Evolutionary conservation across 2,329 filamentous ascomycete genomes (phyloP), one percentile per base, ranked within the genome.

Genomic region (Neofusicoccum umdonicola): DNA sequence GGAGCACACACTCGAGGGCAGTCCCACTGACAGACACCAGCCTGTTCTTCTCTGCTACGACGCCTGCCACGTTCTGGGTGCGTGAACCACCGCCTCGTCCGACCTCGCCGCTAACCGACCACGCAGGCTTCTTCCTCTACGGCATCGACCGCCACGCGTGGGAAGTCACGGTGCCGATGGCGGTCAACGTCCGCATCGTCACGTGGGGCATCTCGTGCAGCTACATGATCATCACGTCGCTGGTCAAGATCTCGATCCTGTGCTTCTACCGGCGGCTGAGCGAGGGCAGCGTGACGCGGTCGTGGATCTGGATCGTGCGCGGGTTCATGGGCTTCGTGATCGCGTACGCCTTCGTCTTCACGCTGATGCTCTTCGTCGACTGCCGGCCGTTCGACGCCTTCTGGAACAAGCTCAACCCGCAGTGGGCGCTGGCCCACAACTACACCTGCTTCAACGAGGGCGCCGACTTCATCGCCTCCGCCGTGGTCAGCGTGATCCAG

Each of bases 211-310:
- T 62, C 17, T 35, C 58, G n/a, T 3, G 34, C 4, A 7, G 27
- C 41, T 76, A 75, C 60, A 73, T 72, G 56, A 17, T 69, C 4
- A 68, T 67, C 3, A 69, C 72, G 0, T 71, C 73, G 1, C 61
- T 75, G 3, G 69, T 74, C 62, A 76, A 76, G 51, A 70, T 76
- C 27, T 75, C 73, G 8, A 75, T 76, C 15, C 68, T 76, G 3
- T 66, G 74, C 69, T 81, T 82, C 69, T 82, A 82, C 66, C 75
- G 76, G 4, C 74, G 80, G 2, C 72, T 82, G 11, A 74, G 77
- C 11, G 67, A 66, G 1, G 75, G 74, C 50, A 71, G 73, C 1
- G 72, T 78, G 34, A 75, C 74, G 0, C 73, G 72, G 15, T 73
- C 80, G 4, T 76, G 75, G 67, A 80, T 79, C 67, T 72, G 77